These are phyloP conservation scores for Penicillium fimorum DNA, from an alignment of 495 filamentous ascomycete species.

Conservation along the genomic window DNA sequence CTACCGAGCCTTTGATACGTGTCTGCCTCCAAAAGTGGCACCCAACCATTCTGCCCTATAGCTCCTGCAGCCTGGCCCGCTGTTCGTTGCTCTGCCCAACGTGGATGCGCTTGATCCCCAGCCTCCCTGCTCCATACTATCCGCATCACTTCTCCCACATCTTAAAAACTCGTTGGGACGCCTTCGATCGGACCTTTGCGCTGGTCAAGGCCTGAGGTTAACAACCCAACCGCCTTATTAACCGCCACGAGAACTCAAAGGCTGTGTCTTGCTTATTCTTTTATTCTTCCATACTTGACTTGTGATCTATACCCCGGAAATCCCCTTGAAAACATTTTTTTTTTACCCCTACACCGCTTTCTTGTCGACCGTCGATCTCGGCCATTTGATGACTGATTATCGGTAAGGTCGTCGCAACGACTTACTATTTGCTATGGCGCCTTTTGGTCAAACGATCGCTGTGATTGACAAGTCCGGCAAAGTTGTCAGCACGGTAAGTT, in stretches of 20 bases:
- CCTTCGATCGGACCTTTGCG: slow-evolving; percentile 18
- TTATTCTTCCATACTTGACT: slow-evolving; percentile 1
- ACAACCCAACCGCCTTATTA: slow-evolving; percentile 10
- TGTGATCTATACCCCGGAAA: slow-evolving; percentile 4
- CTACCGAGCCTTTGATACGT: slow-evolving; percentile 20
- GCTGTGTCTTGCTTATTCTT: slow-evolving; percentile 14
- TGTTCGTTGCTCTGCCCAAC: slow-evolving; percentile 34
- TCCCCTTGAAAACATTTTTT: not conserved
- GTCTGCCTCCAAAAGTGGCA: slow-evolving; percentile 31
- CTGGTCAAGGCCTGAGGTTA: slow-evolving; percentile 14
- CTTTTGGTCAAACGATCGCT: slow-evolving; percentile 71
- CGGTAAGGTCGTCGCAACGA: slow-evolving; percentile 16
- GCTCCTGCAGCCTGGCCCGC: slow-evolving; percentile 13
- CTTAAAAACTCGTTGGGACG: slow-evolving; percentile 7
- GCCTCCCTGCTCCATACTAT: slow-evolving; percentile 12
- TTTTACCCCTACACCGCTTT: slow-evolving; percentile 21
- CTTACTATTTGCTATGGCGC: slow-evolving; percentile 36
- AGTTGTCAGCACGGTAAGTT: slow-evolving; percentile 82
- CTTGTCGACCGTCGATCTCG: slow-evolving; percentile 11
- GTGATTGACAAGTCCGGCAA: slow-evolving; percentile 92
- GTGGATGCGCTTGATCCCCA: slow-evolving; percentile 24
- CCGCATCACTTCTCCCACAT: slow-evolving; percentile 11
- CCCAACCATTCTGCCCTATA: slow-evolving; percentile 29
- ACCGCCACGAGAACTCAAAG: not conserved
- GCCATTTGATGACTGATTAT: slow-evolving; percentile 19